phyloP scores from a whole-genome alignment of 805 yeast genomes.

The Torulaspora quercuum region DNA sequence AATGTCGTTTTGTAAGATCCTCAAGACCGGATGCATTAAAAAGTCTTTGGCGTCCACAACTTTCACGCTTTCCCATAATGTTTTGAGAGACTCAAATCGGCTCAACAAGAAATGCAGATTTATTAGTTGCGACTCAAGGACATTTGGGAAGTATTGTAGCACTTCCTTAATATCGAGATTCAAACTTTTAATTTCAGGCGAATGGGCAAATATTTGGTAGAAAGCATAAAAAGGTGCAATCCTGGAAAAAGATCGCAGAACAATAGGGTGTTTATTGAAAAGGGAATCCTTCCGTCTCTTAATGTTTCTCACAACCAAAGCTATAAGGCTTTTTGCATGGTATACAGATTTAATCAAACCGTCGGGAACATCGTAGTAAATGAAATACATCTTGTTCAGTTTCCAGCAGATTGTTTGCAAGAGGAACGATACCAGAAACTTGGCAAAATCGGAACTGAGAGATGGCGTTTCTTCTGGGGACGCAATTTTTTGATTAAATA shows the following conservation, averaged over 20 bases:
- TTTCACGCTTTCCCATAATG: conserved; percentile 26
- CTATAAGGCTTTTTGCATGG: conserved; percentile 22
- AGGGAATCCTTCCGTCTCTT: conserved; percentile 11
- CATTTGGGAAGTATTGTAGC: conserved; percentile 16
- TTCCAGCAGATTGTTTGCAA: conserved; percentile 30
- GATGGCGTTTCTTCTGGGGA: conserved; percentile 15
- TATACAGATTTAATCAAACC: conserved; percentile 21
- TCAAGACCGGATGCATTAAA: conserved; percentile 29
- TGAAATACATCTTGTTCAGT: conserved; percentile 24
- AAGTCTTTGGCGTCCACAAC: conserved; percentile 19
- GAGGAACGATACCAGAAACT: conserved; percentile 23
- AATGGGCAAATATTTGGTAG: conserved; percentile 22
- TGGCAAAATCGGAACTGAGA: conserved; percentile 24
- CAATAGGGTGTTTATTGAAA: conserved; percentile 29
- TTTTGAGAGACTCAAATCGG: conserved; percentile 22
- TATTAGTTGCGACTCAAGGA: conserved; percentile 17
- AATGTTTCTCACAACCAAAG: conserved; percentile 22
- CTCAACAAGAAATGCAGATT: conserved; percentile 15
- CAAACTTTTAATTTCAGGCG: conserved; percentile 21
- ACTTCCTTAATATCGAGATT: conserved; percentile 25
- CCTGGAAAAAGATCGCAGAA: conserved; percentile 22
- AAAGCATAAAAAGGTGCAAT: conserved; percentile 29
- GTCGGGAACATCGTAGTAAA: conserved; percentile 23
- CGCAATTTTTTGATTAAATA: conserved; percentile 19
- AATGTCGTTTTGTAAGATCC: conserved; percentile 30